A percentile compares a stretch with the other conserved stretches of the same genome.
Conservation (phyloP, 148 eudicot species). For the Cornus kousa region DNA sequence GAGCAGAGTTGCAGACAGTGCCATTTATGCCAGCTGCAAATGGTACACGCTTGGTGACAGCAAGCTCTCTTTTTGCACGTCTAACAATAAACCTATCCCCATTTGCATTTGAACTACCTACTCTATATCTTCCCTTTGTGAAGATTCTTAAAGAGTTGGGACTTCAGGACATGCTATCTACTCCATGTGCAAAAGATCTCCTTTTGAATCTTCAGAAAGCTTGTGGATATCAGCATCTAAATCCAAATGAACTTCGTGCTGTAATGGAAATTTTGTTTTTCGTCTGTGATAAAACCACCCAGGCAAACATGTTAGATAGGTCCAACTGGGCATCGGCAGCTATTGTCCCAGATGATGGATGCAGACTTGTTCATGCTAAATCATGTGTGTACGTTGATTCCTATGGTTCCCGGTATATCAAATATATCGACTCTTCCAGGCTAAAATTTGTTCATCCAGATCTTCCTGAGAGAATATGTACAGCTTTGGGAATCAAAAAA, state of each 20-base stretch:
- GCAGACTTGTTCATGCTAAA: slow-evolving; percentile 89
- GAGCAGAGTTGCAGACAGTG: slow-evolving; percentile 62
- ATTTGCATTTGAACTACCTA: slow-evolving; percentile 92
- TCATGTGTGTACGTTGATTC: slow-evolving; percentile 89
- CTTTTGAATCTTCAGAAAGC: slow-evolving; percentile 84
- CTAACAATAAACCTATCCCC: slow-evolving; percentile 91
- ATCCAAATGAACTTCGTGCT: slow-evolving; percentile 98
- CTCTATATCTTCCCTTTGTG: slow-evolving; percentile 78
- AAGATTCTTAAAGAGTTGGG: slow-evolving; percentile 87
- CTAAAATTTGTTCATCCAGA: slow-evolving; percentile 73
- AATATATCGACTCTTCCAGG: slow-evolving; percentile 69
- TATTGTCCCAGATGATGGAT: slow-evolving; percentile 90
- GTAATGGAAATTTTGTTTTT: slow-evolving; percentile 80
- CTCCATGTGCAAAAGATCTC: slow-evolving; percentile 73
- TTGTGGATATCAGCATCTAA: slow-evolving; percentile 96
- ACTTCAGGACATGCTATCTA: slow-evolving; percentile 72
- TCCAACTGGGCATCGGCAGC: slow-evolving; percentile 65
- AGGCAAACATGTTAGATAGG: slow-evolving; percentile 34
- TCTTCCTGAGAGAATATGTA: slow-evolving; percentile 70
- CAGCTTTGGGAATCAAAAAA: slow-evolving; percentile 66
- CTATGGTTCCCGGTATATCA: slow-evolving; percentile 78
- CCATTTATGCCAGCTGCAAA: slow-evolving; percentile 98
- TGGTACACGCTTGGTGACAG: slow-evolving; percentile 94
- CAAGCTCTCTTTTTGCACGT: slow-evolving; percentile 78
- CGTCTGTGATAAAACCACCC: slow-evolving; percentile 57